Base-by-base conservation (phyloP, 2,329 filamentous ascomycete genomes). In the Sporothrix mexicana region DNA sequence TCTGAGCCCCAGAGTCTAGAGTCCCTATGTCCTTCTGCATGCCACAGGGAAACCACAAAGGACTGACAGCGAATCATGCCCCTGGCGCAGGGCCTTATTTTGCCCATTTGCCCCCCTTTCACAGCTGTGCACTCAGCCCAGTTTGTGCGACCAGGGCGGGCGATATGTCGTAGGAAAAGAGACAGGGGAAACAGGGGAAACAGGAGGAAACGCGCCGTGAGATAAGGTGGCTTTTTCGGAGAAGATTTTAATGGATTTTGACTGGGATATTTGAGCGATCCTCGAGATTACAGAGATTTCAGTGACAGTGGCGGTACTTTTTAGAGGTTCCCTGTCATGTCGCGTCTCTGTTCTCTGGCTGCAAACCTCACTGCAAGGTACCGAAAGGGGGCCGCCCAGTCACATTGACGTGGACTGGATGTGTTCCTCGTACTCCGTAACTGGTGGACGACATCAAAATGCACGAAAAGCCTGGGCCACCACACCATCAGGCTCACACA, bases 401-500 rank as follows among this genome's bases (percentile, higher is more conserved):
- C 59, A 66, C 30, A 36, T 36, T 36, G 70, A 17, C 15, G 15
- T 17, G 47, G 30, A 51, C 20, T 55, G 20, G 23, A 23, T 20
- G 23, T 55, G 51, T 69, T 20, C 20, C 25, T 51, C 45, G 62
- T 43, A 20, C n/a, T 20, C 8, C n/a, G 51, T 23, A 55, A 55
- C 20, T 23, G 51, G 51, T 23, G 51, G n/a, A 12, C 51, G 51
- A 53, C 30, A 36, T 4, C 30, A 36, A 36, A 36, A 36, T 36
- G 30, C 30, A 53, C 51, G 20, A 15, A 66, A 25, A 66, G 62
- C 43, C 62, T 36, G 45, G 23, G 36, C 59, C 59, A 43, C n/a
- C 61, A 9, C 30, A 30, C 55, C 69, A 41, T 45, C 45, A 64
- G 25, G 20, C 30, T 36, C 59, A 49, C 57, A 69, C 64, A 70